phyloP scores from a whole-genome alignment of 768 basidiomycete species.

The Xanthoconium stramineum region DNA sequence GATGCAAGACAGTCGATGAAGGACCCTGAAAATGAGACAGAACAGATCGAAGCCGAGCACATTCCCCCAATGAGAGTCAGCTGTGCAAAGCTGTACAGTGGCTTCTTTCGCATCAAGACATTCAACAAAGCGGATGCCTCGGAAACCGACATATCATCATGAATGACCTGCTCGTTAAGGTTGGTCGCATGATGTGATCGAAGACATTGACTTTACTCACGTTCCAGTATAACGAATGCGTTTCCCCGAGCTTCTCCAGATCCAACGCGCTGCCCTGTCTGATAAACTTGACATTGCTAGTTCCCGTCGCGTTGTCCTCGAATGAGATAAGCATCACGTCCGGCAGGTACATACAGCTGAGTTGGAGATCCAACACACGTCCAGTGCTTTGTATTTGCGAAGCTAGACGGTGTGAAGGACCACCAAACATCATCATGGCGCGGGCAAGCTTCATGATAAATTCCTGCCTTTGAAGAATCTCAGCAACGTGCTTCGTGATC shows the following conservation, averaged over 20 bases:
- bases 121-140: slow-evolving; percentile 72
- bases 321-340: slow-evolving; percentile 80
- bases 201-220: slow-evolving; percentile 31
- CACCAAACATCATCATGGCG: slow-evolving; percentile 89
- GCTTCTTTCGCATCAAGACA: slow-evolving; percentile 62
- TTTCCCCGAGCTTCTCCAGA: slow-evolving; percentile 70
- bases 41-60: slow-evolving; percentile 74
- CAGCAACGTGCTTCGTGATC: slow-evolving; percentile 83
- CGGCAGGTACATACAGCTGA: slow-evolving; percentile 71
- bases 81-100: slow-evolving; percentile 59
- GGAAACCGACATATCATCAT: slow-evolving; percentile 73
- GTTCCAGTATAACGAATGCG: slow-evolving; percentile 72
- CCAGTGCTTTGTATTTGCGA: slow-evolving; percentile 79
- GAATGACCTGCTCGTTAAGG: slow-evolving; percentile 57
- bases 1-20: slow-evolving; percentile 74
- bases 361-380: slow-evolving; percentile 70
- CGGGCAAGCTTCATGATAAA: slow-evolving; percentile 83
- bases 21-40: slow-evolving; percentile 67
- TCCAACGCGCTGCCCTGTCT: slow-evolving; percentile 70
- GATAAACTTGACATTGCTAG: slow-evolving; percentile 77
- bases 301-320: slow-evolving; percentile 75
- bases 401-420: slow-evolving; percentile 78
- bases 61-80: slow-evolving; percentile 70
- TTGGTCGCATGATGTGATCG: neutral
- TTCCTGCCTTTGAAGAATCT: slow-evolving; percentile 76